Base-by-base conservation (phyloP, 1,284 basidiomycete species). In the Naganishia cerealis region DNA sequence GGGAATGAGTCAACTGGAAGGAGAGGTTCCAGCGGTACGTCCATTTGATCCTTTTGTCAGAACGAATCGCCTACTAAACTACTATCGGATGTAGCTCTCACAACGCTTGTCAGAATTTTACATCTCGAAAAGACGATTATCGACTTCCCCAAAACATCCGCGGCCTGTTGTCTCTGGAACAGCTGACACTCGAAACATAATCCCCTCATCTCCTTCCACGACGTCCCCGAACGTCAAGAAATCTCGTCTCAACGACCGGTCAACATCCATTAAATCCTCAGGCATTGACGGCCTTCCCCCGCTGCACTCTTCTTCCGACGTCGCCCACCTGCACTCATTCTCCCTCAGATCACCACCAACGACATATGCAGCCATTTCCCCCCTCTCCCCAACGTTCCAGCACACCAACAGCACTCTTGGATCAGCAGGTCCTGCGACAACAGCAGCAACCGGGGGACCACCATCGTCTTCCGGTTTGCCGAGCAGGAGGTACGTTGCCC, bases 1-100 rank as follows among this genome's bases (percentile, higher is more conserved):
- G 10, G 55, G 43, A 29, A 56, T 36, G 65, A 39, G 40, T 43
- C n/a, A 42, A 18, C 33, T 52, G 13, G 56, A 36, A 7, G 65
- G 57, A n/a, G 63, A 54, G 38, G n/a, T 69, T 18, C 62, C 63
- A 38, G 52, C 56, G 15, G 67, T 59, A 53, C 52, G 67, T 63
- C 21, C 38, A 15, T 18, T 42, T 21, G 21, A 13, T 43, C 16
- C 16, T 29, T 29, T 10, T 29, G 7, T 33, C 26, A 10, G 15
- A 1, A 7, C 29, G 26, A 12, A n/a, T 10, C 8, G 12, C 13
- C 15, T 18, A 24, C 21, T 33, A 53, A 40, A 33, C 58, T 15
- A 7, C 38, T 50, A 2, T 16, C 10, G 24, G 48, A 21, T 39
- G 53, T 33, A 56, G 62, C 62, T 56, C 18, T 65, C 62, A 13